phyloP scores from a whole-genome alignment of 169 alveolate species.

The Plasmodium gonderi region DNA sequence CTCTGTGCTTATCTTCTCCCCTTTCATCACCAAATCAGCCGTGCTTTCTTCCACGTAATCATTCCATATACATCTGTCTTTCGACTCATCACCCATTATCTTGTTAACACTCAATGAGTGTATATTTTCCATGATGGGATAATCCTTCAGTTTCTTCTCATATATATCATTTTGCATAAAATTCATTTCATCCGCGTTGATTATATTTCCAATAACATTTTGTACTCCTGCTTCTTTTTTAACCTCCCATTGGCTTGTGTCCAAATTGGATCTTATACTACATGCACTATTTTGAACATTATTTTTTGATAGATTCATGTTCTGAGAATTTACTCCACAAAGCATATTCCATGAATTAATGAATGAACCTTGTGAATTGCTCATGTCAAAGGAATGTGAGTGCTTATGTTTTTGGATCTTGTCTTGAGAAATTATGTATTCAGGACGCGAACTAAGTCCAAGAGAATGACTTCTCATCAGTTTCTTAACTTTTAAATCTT shows the following conservation, averaged over 20 bases:
- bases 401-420: not conserved
- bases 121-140: not conserved
- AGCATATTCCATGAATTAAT: not conserved
- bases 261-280: not conserved
- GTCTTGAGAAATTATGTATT: not conserved
- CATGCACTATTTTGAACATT: not conserved
- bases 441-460: not conserved
- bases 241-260: not conserved
- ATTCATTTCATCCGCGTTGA: not conserved
- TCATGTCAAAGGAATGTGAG: not conserved
- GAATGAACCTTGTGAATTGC: not conserved
- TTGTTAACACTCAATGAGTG: not conserved
- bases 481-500: not conserved
- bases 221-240: not conserved
- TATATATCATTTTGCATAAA: not conserved
- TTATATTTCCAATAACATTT: not conserved
- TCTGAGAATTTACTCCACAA: not conserved
- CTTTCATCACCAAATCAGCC: not conserved
- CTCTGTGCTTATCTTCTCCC: not conserved
- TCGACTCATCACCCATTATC: not conserved
- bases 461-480: not conserved
- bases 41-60: not conserved
- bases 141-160: not conserved
- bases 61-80: not conserved
- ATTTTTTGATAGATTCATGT: not conserved